These are phyloP conservation scores for Cordyceps cateniannulata DNA, from an alignment of 2,329 filamentous ascomycete species.

Conservation along the genomic window DNA sequence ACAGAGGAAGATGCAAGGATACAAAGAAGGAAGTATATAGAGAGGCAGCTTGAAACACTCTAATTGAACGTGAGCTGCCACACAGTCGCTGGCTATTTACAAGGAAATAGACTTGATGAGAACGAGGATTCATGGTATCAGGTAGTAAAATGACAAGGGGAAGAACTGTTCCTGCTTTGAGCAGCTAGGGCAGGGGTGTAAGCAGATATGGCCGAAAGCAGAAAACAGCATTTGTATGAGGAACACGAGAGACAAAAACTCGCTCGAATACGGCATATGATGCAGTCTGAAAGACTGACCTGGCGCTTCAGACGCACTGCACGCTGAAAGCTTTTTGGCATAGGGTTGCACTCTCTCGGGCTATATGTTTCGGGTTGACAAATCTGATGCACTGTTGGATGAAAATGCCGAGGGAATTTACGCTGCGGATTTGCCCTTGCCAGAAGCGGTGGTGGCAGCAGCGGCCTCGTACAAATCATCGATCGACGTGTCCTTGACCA, in stretches of 20 bases:
- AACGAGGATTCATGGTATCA: slow-evolving; percentile 1
- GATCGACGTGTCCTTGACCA: not conserved
- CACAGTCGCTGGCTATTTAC: not conserved
- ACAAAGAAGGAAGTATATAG: not conserved
- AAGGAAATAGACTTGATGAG: not conserved
- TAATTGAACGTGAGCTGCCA: not conserved
- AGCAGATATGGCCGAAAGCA: not conserved
- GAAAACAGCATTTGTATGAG: not conserved
- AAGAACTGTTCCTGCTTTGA: not conserved
- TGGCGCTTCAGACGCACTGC: not conserved
- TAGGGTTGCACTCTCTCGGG: too few relatives aligned
- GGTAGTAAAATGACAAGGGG: not conserved
- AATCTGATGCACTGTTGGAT: not conserved
- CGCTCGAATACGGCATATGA: not conserved
- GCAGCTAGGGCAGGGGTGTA: not conserved
- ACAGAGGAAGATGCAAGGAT: not conserved
- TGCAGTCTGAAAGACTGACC: not conserved
- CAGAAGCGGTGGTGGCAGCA: not conserved
- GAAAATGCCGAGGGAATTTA: not conserved
- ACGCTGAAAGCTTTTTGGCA: not conserved
- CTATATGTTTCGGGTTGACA: not conserved
- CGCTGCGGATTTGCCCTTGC: not conserved
- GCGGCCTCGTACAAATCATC: slow-evolving; percentile 9
- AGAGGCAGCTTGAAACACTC: not conserved
- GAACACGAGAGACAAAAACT: not conserved